These are phyloP conservation scores for Hemileccinum rubropunctum DNA, from an alignment of 768 basidiomycete genomes.

Conservation along the genomic window DNA sequence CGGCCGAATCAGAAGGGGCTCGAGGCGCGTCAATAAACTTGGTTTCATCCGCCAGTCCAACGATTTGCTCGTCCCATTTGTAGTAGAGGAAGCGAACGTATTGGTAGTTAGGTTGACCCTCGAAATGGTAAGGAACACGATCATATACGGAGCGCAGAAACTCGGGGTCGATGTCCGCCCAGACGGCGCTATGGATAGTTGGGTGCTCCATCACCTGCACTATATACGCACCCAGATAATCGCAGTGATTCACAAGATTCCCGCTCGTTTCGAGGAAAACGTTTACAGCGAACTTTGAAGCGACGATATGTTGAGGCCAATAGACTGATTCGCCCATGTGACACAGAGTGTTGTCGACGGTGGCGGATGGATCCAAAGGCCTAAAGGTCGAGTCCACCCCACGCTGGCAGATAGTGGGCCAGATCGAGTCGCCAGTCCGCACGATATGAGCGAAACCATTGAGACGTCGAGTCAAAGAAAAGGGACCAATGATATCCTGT, in stretches of 20 bases:
- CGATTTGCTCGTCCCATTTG: conserved; percentile 19
- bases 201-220: conserved; percentile 1
- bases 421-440: conserved; percentile 14
- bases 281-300: conserved; percentile 25
- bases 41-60: conserved; percentile 12
- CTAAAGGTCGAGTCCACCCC: conserved; percentile 11
- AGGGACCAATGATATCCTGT: conserved; percentile 13
- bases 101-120: conserved; percentile 4
- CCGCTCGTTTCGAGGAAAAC: conserved; percentile 17
- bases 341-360: neutral
- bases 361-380: neutral
- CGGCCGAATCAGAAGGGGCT: neutral
- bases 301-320: conserved; percentile 13
- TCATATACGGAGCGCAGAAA: conserved; percentile 2
- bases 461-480: neutral
- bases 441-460: conserved; percentile 8
- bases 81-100: conserved; percentile 14
- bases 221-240: conserved; percentile 29
- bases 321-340: conserved; percentile 8
- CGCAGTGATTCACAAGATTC: neutral
- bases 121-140: conserved; percentile 1
- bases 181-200: neutral
- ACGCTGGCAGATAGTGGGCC: conserved; percentile 8
- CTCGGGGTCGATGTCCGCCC: conserved; percentile 9
- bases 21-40: too few species aligned